Percentiles rank a stretch among this genome's conserved stretches.
Conservation (phyloP, 2,329 filamentous ascomycete genomes). For the Fonsecaea nubica region DNA sequence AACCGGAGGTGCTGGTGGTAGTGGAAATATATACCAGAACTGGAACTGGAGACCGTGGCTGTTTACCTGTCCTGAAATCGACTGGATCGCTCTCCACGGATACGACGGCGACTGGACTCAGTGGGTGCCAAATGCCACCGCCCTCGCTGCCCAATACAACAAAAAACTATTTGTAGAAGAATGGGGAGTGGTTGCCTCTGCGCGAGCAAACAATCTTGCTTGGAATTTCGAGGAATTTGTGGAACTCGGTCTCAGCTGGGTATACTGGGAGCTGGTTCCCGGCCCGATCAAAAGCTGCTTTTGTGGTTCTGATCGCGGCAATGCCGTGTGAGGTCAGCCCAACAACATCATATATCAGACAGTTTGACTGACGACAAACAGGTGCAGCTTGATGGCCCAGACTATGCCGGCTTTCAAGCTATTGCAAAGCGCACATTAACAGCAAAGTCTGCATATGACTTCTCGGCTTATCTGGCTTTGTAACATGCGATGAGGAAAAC, state of each 20-base stretch:
- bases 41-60: constrained; percentile 20
- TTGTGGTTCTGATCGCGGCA: constrained; percentile 16
- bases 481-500: constrained; percentile 1
- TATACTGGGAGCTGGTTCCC: constrained; percentile 11
- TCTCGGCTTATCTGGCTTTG: constrained; percentile 12
- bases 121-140: constrained; percentile 17
- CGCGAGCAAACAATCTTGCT: constrained; percentile 15
- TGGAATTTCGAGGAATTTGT: constrained; percentile 18
- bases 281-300: constrained; percentile 13
- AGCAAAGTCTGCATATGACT: constrained; percentile 18
- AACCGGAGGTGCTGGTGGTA: constrained; percentile 14
- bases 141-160: constrained; percentile 11
- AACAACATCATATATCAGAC: neutral
- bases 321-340: constrained; percentile 12
- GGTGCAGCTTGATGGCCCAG: constrained; percentile 14
- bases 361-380: neutral
- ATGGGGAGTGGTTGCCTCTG: constrained; percentile 14
- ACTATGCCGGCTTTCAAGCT: constrained; percentile 15
- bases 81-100: constrained; percentile 16
- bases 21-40: constrained; percentile 18
- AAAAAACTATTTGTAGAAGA: constrained; percentile 16
- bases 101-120: constrained; percentile 20
- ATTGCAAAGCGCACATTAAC: constrained; percentile 16
- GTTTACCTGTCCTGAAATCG: constrained; percentile 14
- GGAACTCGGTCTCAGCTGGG: constrained; percentile 17